Conservation (phyloP, 805 yeast species). For the Candida tammaniensis region DNA sequence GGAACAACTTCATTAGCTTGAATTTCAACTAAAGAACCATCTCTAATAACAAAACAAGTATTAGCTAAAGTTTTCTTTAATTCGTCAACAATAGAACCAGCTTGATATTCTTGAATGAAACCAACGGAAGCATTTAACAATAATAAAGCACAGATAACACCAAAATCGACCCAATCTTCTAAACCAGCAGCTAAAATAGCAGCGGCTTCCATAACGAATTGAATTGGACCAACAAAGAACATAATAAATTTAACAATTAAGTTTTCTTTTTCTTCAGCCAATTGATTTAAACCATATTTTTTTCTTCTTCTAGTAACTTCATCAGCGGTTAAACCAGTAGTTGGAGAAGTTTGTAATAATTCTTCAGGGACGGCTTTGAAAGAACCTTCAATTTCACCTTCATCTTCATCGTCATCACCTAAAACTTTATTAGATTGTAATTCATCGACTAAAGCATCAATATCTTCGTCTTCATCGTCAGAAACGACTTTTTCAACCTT, state of each 20-base stretch:
- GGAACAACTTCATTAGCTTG: slow-evolving; percentile 87
- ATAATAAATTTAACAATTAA: slow-evolving; percentile 71
- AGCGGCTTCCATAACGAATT: slow-evolving; percentile 97
- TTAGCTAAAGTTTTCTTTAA: slow-evolving; percentile 93
- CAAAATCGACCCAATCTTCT: slow-evolving; percentile 98
- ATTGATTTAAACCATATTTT: slow-evolving; percentile 86
- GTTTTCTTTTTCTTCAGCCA: slow-evolving; percentile 87
- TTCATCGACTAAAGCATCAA: slow-evolving; percentile 68
- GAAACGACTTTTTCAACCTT: slow-evolving; percentile 52
- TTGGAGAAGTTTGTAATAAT: slow-evolving; percentile 76
- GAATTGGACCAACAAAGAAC: slow-evolving; percentile 94
- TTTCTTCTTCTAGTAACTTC: slow-evolving; percentile 82
- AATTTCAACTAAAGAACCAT: slow-evolving; percentile 72
- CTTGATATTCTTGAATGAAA: slow-evolving; percentile 96
- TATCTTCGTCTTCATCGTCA: slow-evolving; percentile 54
- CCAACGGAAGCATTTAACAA: slow-evolving; percentile 89
- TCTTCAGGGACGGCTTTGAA: slow-evolving; percentile 83
- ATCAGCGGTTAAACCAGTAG: slow-evolving; percentile 70
- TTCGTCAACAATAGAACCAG: slow-evolving; percentile 96
- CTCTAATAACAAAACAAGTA: slow-evolving; percentile 81
- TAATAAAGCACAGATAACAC: slow-evolving; percentile 89
- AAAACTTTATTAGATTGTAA: slow-evolving; percentile 65
- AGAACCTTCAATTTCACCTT: slow-evolving; percentile 31
- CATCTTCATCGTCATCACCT: slow-evolving; percentile 57
- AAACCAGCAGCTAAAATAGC: slow-evolving; percentile 94